phyloP scores from a whole-genome alignment of 768 basidiomycete species.

The Crepidotus variabilis region DNA sequence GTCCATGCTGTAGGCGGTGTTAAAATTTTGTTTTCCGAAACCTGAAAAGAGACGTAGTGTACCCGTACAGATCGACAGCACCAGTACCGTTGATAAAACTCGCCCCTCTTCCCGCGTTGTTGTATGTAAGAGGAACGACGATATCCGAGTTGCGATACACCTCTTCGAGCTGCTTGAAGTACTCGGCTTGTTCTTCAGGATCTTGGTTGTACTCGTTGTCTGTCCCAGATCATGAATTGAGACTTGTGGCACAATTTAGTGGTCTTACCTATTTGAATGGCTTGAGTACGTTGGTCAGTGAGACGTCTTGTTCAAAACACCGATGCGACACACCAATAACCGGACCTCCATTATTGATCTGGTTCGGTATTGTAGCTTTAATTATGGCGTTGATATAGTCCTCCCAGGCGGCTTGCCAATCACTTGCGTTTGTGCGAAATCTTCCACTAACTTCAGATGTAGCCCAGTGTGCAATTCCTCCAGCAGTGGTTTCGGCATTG shows the following conservation, averaged over 20 bases:
- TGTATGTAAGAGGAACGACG: constrained; percentile 71
- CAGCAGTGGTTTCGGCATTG: constrained; percentile 80
- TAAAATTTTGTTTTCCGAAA: background rate
- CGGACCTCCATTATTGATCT: constrained; percentile 70
- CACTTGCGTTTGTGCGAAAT: constrained; percentile 71
- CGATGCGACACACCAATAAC: constrained; percentile 52
- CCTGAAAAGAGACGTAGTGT: constrained; percentile 6
- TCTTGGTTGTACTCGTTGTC: constrained; percentile 76
- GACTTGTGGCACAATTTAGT: background rate
- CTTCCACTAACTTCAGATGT: constrained; percentile 62
- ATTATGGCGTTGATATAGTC: constrained; percentile 69
- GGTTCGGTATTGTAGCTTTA: constrained; percentile 53
- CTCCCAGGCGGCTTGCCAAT: constrained; percentile 69
- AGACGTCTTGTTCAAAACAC: background rate
- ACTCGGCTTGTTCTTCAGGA: constrained; percentile 40
- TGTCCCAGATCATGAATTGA: constrained; percentile 16
- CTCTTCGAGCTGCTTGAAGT: constrained; percentile 60
- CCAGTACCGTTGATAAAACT: constrained; percentile 76
- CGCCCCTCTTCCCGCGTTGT: constrained; percentile 53
- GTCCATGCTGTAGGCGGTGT: constrained; percentile 40
- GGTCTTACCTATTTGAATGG: constrained; percentile 25
- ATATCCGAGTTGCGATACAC: constrained; percentile 54
- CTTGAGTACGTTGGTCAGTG: constrained; percentile 11
- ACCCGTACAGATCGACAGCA: constrained; percentile 77
- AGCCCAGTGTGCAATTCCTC: constrained; percentile 68